These are phyloP conservation scores for Akanthomyces dipterigenus DNA, from an alignment of 2,329 filamentous ascomycete genomes.

Conservation along the genomic window DNA sequence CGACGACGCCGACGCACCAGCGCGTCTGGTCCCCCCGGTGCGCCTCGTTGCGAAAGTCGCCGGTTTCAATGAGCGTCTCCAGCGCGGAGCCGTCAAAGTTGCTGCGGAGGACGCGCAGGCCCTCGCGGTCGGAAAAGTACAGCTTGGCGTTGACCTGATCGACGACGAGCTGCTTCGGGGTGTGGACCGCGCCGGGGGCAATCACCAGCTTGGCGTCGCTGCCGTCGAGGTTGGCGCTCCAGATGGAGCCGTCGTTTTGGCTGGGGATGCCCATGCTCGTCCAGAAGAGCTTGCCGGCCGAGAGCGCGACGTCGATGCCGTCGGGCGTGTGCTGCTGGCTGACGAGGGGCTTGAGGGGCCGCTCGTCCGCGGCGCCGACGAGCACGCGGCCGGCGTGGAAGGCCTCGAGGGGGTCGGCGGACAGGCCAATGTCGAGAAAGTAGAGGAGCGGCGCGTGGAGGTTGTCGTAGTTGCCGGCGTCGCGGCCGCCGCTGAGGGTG, in stretches of 20 bases:
- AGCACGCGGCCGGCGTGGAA: constrained; percentile 15
- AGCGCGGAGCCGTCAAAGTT: constrained; percentile 32
- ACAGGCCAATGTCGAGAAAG: constrained; percentile 25
- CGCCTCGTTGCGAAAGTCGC: constrained; percentile 19
- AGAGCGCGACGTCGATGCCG: constrained; percentile 33
- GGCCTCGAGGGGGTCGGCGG: not conserved
- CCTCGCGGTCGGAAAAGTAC: constrained; percentile 40
- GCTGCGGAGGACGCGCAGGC: constrained; percentile 32
- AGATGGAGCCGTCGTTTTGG: constrained; percentile 35
- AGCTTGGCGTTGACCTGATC: constrained; percentile 25
- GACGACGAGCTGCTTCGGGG: constrained; percentile 38
- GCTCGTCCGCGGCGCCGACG: constrained; percentile 15
- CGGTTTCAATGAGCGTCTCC: constrained; percentile 34
- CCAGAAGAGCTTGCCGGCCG: constrained; percentile 37
- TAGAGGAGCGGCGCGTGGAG: constrained; percentile 17
- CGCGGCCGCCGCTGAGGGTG: constrained; percentile 4
- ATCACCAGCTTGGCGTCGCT: constrained; percentile 37
- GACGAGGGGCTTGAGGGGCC: constrained; percentile 15
- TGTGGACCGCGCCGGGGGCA: constrained; percentile 37
- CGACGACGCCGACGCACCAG: constrained; percentile 51
- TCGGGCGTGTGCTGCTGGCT: constrained; percentile 31
- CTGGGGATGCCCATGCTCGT: constrained; percentile 40
- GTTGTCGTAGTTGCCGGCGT: not conserved
- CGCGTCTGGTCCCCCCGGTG: constrained; percentile 26
- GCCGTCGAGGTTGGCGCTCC: constrained; percentile 43